Conservation (phyloP, 345 rosid genomes). For the Dipteronia sinensis region DNA sequence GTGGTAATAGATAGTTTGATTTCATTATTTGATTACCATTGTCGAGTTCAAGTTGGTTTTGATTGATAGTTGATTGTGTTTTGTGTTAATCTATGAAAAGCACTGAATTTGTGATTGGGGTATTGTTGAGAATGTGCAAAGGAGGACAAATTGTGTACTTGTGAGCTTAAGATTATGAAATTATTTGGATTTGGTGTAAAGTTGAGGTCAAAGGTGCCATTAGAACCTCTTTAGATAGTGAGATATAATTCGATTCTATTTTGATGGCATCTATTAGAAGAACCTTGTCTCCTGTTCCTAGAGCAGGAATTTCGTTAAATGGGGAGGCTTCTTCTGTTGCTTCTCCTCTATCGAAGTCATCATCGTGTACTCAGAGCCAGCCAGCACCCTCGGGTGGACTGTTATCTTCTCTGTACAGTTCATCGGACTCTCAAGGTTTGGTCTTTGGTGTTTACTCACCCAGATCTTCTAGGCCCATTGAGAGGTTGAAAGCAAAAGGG, state of each 20-base stretch:
- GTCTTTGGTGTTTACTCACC: constrained; percentile 36
- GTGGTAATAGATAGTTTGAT: background rate
- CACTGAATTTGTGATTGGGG: background rate
- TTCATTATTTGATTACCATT: constrained; percentile 1
- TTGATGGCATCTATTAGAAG: constrained; percentile 70
- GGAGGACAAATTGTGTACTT: background rate
- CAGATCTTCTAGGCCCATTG: constrained; percentile 42
- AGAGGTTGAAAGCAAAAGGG: constrained; percentile 49
- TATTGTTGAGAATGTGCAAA: background rate
- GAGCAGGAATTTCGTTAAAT: constrained; percentile 39
- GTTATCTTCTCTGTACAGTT: constrained; percentile 40
- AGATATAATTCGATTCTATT: constrained; percentile 26
- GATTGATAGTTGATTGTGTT: constrained; percentile 7
- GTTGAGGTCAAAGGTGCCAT: background rate
- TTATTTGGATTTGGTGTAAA: constrained; percentile 20
- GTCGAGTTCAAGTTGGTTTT: constrained; percentile 14
- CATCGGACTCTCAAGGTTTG: constrained; percentile 43
- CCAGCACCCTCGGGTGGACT: constrained; percentile 37
- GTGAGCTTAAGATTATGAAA: background rate
- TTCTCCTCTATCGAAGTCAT: constrained; percentile 60
- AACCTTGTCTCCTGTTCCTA: constrained; percentile 55
- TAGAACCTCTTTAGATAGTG: background rate
- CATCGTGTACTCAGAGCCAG: constrained; percentile 36
- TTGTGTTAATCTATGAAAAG: background rate
- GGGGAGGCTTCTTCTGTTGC: constrained; percentile 56